Base-by-base conservation (phyloP, 179 eudicot species). In the Spergularia azorica region DNA sequence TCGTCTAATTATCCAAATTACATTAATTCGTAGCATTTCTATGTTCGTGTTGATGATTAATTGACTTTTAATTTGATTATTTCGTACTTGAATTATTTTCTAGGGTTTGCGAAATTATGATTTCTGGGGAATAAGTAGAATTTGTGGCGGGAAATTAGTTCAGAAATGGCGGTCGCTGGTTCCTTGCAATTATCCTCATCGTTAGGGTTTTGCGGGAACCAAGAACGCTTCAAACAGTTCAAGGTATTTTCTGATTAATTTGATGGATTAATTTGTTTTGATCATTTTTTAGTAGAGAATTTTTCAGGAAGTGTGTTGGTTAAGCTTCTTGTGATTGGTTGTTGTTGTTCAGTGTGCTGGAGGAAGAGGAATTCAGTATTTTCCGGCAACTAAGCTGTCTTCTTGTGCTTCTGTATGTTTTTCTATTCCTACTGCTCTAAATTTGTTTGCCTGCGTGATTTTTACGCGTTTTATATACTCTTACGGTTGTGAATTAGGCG, bases 321-420 rank as follows among this genome's bases (percentile, higher is more conserved):
- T 6, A 70, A 52, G 73, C 59, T 73, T 76, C 36, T 61, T 70
- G 67, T 73, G 67, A 76, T 76, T 64, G 21, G 3, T 43, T 43
- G 6, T 43, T 62, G 70, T 66, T 17, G 39, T 81, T 72, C 90
- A 93, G 96, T 77, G 67, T 83, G 72, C 65, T 74, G 36, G 76
- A 68, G 81, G 82, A 70, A 75, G 84, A 61, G 79, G 80, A 74
- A 86, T 76, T 38, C 84, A 81, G 70, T 83, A 81, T 70, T 62
- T 76, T 15, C 70, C 76, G 48, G 73, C 78, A n/a, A 56, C 83
- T 50, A 61, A 79, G 18, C 75, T 87, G 26, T 86, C 90, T 56
- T 89, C 97, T 26, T 71, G 77, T 81, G 83, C 90, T 74, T 82
- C 86, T 75, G 98, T 93, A 91, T 55, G 91, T 51, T n/a, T n/a